Evolutionary conservation across 805 yeast species (phyloP).

Genomic region (Jamesozyma gamospora): DNA sequence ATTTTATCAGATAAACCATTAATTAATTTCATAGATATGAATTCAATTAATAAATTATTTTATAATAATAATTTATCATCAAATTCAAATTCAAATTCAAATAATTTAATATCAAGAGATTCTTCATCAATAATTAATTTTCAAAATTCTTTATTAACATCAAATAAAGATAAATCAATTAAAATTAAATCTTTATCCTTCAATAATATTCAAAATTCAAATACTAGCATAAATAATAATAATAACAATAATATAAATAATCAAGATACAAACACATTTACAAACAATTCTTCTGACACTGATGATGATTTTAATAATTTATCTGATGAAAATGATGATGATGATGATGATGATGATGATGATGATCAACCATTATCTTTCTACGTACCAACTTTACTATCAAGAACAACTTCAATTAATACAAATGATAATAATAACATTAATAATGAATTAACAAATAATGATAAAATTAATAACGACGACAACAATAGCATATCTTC

Average conservation of each 20-base stretch:
- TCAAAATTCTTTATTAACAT: constrained; percentile 23
- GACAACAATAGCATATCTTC: background rate
- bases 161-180: constrained; percentile 28
- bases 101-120: constrained; percentile 16
- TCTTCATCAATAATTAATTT: constrained; percentile 25
- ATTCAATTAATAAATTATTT: constrained; percentile 22
- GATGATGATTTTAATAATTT: constrained; percentile 2
- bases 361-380: constrained; percentile 32
- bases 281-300: too few relatives aligned
- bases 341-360: constrained; percentile 26
- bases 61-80: constrained; percentile 3
- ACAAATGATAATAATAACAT: constrained; percentile 1
- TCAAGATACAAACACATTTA: too few relatives aligned
- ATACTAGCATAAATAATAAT: background rate
- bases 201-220: constrained; percentile 10
- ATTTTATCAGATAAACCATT: constrained; percentile 28
- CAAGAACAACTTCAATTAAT: constrained; percentile 22
- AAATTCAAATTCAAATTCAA: background rate
- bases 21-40: constrained; percentile 22
- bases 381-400: constrained; percentile 28
- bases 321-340: constrained; percentile 28
- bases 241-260: background rate
- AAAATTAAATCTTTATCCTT: constrained; percentile 23
- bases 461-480: too few relatives aligned
- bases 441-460: too few relatives aligned